Base-by-base conservation (phyloP, 371 early-diverging fungal species). In the Mortierella sp. region DNA sequence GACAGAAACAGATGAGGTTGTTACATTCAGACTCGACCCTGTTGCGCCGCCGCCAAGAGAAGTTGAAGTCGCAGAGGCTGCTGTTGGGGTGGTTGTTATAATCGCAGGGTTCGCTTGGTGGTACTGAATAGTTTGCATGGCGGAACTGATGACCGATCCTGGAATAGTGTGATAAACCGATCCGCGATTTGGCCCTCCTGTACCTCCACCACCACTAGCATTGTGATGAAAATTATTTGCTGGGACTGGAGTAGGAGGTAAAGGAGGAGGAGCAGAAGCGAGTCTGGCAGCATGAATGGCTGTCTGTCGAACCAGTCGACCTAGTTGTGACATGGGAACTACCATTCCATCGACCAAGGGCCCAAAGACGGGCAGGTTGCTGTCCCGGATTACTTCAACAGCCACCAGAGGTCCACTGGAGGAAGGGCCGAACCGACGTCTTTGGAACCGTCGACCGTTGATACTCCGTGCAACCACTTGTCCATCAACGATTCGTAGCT, bases 281-380 rank as follows among this genome's bases (percentile, higher is more conserved):
- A 72, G 26, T 57, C 70, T 56, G 11, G 73, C 64, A 9, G 64
- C 95, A 70, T 91, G 87, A 52, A 96, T 88, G 1, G 96, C 97
- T 0, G 97, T 95, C 6, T 90, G 83, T 37, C 98, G 86, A 1
- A 97, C 95, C 4, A 96, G 85, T 7, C 91, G 87, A 0, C 95
- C 95, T n/a, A 97, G 84, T 0, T 86, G 83, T 2, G 87, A 82
- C 58, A 90, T 86, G 0, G 93, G 90, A 2, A 97, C 89, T 4
- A 96, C 89, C 92, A 93, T 92, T 19, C 91, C 91, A 76, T 91
- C 87, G 26, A 92, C 86, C 15, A 97, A 80, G 15, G 97, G 97
- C 0, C 98, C 98, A 85, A 97, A 96, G 11, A 89, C 79, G 62
- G 70, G 92, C 89, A 83, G 88, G 89, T 29, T 81, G 62, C 43